Base-by-base conservation (phyloP, 2,329 filamentous ascomycete species). In the Stenocarpella maydis region DNA sequence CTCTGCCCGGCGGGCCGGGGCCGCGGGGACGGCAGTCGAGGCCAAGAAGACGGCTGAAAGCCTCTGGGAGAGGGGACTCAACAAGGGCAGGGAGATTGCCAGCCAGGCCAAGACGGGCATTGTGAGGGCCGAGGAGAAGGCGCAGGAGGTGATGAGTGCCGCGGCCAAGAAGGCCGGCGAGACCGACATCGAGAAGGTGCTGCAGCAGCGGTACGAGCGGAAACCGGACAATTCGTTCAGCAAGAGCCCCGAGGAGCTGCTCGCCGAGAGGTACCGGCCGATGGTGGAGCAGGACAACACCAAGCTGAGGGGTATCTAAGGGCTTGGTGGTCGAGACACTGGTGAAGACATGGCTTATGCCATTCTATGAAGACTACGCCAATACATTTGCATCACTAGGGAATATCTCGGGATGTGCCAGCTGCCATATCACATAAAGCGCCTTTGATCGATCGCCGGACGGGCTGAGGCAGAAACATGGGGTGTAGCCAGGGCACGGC, bases 241-340 rank as follows among this genome's bases (percentile, higher is more conserved):
- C 70, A 85, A 85, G 79, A 85, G 81, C 54, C 84, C 86, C 24
- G 82, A 86, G 71, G 84, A 89, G 75, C 81, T 83, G 50, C 77
- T 90, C 65, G 82, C 80, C 60, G 86, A 89, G 76, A 80, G 88
- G 74, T 90, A 90, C 74, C 82, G 77, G 73, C 83, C 83, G 0
- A 77, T 86, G 70, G 81, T 83, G 50, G 73, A 82, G 75, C 80
- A 81, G 74, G 82, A 86, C 71, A 82, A 83, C 69, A 80, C 82
- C 34, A 77, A 80, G 67, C 76, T 86, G 70, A 77, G 83, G 74
- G 82, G 82, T 19, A 19, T 75, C 68, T 76, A 72, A 63, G n/a
- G 43, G 50, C n/a, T 55, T n/a, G 52, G 28, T 21, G 12, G 21
- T 10, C 21, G 28, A 19, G 9, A 12, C 5, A 61, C 14, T 24